Percentiles rank a stretch among this genome's conserved stretches.
Conservation (phyloP, 495 filamentous ascomycete species). For the Letharia lupina region DNA sequence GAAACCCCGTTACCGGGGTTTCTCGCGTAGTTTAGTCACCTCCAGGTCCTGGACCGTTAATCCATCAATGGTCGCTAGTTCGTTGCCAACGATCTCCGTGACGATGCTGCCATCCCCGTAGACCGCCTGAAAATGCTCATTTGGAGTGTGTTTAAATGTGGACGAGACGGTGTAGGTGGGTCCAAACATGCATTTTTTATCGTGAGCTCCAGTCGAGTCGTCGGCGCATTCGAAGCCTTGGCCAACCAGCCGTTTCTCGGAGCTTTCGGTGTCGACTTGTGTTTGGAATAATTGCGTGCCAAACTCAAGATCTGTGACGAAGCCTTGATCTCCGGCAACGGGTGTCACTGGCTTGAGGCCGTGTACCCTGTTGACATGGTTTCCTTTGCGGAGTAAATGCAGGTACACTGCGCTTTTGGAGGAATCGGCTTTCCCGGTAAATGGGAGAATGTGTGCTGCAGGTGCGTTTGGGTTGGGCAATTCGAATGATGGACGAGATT, state of each 20-base stretch:
- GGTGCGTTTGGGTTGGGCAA: too few species aligned
- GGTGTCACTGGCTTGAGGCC: too few species aligned
- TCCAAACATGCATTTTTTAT: slow-evolving; percentile 38
- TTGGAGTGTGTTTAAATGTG: slow-evolving; percentile 34
- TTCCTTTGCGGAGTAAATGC: too few species aligned
- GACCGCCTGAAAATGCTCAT: slow-evolving; percentile 46
- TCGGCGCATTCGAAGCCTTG: slow-evolving; percentile 42
- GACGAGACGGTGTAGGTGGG: slow-evolving; percentile 34
- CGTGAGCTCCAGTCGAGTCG: slow-evolving; percentile 4
- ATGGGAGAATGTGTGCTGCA: too few species aligned
- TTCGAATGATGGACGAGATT: too few species aligned
- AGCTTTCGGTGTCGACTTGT: slow-evolving; percentile 53
- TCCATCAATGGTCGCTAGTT: slow-evolving; percentile 45
- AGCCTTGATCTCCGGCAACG: neutral
- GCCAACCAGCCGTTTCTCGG: slow-evolving; percentile 49
- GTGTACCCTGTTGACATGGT: too few species aligned
- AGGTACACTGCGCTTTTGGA: too few species aligned
- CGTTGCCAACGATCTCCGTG: slow-evolving; percentile 46
- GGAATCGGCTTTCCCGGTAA: too few species aligned
- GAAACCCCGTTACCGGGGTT: slow-evolving; percentile 40
- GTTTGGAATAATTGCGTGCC: slow-evolving; percentile 38
- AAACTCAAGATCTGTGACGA: slow-evolving; percentile 28
- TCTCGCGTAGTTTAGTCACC: slow-evolving; percentile 40
- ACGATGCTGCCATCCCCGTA: slow-evolving; percentile 53
- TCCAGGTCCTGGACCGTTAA: slow-evolving; percentile 44